These are phyloP conservation scores for Boletus edulis DNA, from an alignment of 768 basidiomycete genomes.

Conservation along the genomic window DNA sequence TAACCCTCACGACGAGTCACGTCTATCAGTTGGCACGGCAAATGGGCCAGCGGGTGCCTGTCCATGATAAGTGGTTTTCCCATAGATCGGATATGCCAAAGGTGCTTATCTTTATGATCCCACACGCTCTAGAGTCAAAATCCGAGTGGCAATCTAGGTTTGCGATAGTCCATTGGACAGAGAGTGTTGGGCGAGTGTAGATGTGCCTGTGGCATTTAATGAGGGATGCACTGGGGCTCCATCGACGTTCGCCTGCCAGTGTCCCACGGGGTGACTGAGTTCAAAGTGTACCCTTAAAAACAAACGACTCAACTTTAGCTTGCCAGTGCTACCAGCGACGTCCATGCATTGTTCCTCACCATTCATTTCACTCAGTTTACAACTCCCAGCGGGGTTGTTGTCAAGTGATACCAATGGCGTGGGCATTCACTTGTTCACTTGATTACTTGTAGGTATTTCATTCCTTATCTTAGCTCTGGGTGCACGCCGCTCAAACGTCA, in stretches of 20 bases:
- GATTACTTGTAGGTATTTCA: not conserved
- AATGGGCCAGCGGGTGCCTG: not conserved
- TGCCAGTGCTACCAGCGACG: no score
- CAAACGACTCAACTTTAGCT: no score
- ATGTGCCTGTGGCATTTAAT: not conserved
- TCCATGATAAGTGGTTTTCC: not conserved
- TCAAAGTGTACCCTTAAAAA: no score
- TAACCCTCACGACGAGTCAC: no score
- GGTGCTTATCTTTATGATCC: conserved; percentile 4
- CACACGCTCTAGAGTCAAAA: not conserved
- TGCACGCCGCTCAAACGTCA: not conserved
- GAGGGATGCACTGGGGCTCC: no score
- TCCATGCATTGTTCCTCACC: not conserved
- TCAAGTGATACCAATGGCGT: not conserved
- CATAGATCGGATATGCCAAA: not conserved
- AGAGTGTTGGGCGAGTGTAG: not conserved
- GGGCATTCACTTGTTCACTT: not conserved
- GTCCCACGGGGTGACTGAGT: no score
- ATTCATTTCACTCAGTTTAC: no score
- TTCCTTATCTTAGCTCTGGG: conserved; percentile 16
- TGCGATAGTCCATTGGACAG: not conserved
- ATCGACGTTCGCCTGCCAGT: not conserved
- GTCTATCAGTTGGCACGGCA: no score
- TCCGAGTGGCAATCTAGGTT: no score
- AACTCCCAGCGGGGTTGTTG: not conserved